Percentiles rank a stretch among this genome's conserved stretches.
Conservation (phyloP, 257 asterid species). For the Ehretia macrophylla region DNA sequence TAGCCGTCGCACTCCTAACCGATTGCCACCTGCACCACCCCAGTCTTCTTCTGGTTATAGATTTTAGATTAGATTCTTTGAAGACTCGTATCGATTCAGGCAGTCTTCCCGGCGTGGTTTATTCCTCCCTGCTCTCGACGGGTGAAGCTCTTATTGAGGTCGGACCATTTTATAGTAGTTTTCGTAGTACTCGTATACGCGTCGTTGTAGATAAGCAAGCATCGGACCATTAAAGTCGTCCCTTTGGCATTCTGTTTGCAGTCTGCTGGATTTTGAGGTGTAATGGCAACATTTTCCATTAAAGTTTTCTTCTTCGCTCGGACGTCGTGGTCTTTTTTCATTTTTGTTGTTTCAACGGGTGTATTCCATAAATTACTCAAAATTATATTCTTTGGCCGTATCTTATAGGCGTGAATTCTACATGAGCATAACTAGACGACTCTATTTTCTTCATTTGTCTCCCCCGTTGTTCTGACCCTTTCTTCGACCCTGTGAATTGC, state of each 20-base stretch:
- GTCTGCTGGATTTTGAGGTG: conserved; percentile 39
- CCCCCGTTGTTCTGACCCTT: too few relatives aligned
- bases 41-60: conserved; percentile 67
- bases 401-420: background rate
- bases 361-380: background rate
- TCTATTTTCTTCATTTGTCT: too few relatives aligned
- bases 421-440: too few relatives aligned
- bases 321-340: background rate
- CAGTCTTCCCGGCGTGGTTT: conserved; percentile 49
- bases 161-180: conserved; percentile 37
- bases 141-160: conserved; percentile 42
- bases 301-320: background rate
- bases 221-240: conserved; percentile 19
- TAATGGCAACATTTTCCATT: conserved; percentile 3
- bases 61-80: conserved; percentile 48
- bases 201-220: conserved; percentile 63
- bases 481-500: too few relatives aligned
- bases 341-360: too few relatives aligned
- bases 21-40: conserved; percentile 97
- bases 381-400: too few relatives aligned
- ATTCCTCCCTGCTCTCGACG: conserved; percentile 15
- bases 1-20: conserved; percentile 84
- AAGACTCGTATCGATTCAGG: conserved; percentile 34
- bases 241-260: conserved; percentile 30
- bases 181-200: conserved; percentile 37